A percentile compares a stretch with the other conserved stretches of the same genome.
phyloP scores from a whole-genome alignment of 1,284 basidiomycete species.

The Puccinia coronata region DNA sequence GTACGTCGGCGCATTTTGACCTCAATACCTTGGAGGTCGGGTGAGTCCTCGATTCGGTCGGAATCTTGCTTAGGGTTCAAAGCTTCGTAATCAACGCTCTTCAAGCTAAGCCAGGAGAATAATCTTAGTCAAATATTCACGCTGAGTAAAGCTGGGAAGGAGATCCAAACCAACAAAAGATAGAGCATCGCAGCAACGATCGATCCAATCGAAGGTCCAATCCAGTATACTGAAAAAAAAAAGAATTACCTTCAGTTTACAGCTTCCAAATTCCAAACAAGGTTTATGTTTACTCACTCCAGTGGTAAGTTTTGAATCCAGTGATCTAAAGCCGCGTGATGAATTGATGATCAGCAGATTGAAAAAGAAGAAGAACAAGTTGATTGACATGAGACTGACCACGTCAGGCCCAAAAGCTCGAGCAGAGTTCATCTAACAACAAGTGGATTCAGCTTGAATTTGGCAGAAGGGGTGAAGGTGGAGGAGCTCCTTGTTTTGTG shows the following conservation, averaged over 20 bases:
- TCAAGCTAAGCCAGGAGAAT: constrained; percentile 5
- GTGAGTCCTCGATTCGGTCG: constrained; percentile 26
- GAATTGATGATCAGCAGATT: no score
- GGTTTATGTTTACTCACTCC: constrained; percentile 20
- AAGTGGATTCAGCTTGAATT: not conserved
- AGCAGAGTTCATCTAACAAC: constrained; percentile 41
- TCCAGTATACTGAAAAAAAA: constrained; percentile 42
- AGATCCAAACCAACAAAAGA: constrained; percentile 29
- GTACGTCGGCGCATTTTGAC: constrained; percentile 47
- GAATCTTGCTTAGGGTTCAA: constrained; percentile 46
- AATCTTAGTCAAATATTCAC: not conserved
- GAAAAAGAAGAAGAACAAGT: not conserved
- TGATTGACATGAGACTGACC: constrained; percentile 18
- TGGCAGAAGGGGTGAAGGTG: not conserved
- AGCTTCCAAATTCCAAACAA: not conserved
- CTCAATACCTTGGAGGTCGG: constrained; percentile 37
- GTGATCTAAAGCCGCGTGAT: constrained; percentile 28
- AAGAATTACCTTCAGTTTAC: not conserved
- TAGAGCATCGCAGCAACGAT: constrained; percentile 32
- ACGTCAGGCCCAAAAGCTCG: constrained; percentile 52
- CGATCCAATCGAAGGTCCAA: constrained; percentile 41
- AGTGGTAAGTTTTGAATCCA: constrained; percentile 40
- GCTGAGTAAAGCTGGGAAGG: not conserved
- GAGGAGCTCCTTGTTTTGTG: not conserved
- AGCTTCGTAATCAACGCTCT: constrained; percentile 35